These are phyloP conservation scores for Clarireedia homoeocarpa DNA, from an alignment of 2,329 filamentous ascomycete genomes.

Conservation along the genomic window DNA sequence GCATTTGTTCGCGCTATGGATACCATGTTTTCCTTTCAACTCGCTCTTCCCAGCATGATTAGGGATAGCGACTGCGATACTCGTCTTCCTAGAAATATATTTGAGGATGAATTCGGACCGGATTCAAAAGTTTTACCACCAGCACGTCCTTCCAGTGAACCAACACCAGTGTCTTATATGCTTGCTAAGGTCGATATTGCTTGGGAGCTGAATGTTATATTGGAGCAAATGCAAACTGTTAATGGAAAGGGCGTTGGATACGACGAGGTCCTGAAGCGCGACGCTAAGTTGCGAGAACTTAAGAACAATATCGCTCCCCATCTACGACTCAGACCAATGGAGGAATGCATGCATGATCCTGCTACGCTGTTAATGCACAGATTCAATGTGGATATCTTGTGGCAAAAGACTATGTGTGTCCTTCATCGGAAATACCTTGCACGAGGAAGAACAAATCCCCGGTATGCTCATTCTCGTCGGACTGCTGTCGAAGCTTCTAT, in stretches of 20 bases:
- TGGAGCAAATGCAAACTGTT: constrained; percentile 54
- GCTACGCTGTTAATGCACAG: constrained; percentile 80
- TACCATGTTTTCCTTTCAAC: constrained; percentile 69
- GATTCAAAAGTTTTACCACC: constrained; percentile 60
- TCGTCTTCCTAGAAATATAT: constrained; percentile 66
- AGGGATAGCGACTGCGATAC: constrained; percentile 69
- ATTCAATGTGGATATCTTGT: constrained; percentile 76
- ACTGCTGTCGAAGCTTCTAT: constrained; percentile 82
- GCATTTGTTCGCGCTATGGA: constrained; percentile 66
- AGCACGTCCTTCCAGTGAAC: constrained; percentile 58
- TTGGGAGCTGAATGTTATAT: constrained; percentile 61
- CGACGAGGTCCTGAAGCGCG: constrained; percentile 56
- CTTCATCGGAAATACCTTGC: constrained; percentile 82
- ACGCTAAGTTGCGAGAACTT: constrained; percentile 53
- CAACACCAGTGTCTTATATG: constrained; percentile 72
- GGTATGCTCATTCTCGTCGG: constrained; percentile 77
- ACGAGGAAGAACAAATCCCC: constrained; percentile 67
- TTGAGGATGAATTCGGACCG: constrained; percentile 71
- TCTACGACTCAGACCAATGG: constrained; percentile 65
- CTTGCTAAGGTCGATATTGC: constrained; percentile 60
- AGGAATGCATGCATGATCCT: constrained; percentile 68
- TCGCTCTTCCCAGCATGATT: constrained; percentile 56
- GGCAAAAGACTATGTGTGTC: constrained; percentile 81
- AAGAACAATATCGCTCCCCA: constrained; percentile 69
- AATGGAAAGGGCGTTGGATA: constrained; percentile 47